Conservation (phyloP, 2,329 filamentous ascomycete species). For the Curvularia hawaiiensis region DNA sequence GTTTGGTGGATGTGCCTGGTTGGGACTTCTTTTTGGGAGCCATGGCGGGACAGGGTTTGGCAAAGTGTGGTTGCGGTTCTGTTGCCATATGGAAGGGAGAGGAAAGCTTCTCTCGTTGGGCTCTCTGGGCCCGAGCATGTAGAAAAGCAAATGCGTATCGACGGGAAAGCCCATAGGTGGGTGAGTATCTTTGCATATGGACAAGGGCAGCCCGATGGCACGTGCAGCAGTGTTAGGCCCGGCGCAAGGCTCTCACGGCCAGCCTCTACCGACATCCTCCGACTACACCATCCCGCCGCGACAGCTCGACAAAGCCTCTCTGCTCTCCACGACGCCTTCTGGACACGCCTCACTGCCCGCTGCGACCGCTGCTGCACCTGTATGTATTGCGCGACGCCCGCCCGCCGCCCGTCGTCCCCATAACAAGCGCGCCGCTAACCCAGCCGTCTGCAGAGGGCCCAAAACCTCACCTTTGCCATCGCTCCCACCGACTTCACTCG, state of each 20-base stretch:
- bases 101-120: background rate
- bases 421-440: constrained; percentile 23
- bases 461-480: constrained; percentile 7
- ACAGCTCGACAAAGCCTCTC: constrained; percentile 11
- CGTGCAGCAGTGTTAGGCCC: constrained; percentile 12
- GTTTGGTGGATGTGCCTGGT: constrained; percentile 9
- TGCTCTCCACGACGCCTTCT: background rate
- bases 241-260: constrained; percentile 19
- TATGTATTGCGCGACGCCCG: constrained; percentile 17
- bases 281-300: constrained; percentile 9
- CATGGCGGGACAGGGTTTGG: constrained; percentile 23
- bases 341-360: background rate
- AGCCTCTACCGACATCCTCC: constrained; percentile 8
- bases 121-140: background rate
- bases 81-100: background rate
- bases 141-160: background rate
- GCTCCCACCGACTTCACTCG: constrained; percentile 4
- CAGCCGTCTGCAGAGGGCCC: constrained; percentile 21
- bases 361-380: background rate
- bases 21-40: constrained; percentile 39
- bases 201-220: constrained; percentile 11
- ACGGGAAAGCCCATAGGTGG: background rate
- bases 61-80: background rate
- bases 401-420: constrained; percentile 4
- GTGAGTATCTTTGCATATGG: background rate